These are phyloP conservation scores for Diaporthe caulivora DNA, from an alignment of 2,329 filamentous ascomycete genomes.

Conservation along the genomic window DNA sequence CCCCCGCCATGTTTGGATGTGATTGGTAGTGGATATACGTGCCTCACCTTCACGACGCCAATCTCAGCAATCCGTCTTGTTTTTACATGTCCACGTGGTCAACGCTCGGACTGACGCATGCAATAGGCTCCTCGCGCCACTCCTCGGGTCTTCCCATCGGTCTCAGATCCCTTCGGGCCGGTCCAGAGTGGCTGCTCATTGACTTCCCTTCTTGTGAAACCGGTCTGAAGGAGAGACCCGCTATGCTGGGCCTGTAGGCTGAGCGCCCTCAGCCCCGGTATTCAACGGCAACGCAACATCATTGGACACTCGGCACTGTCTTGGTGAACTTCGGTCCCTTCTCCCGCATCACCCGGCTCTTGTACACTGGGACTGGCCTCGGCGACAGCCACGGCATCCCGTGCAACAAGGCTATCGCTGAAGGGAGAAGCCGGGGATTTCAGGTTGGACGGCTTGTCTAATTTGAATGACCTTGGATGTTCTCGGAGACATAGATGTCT, in stretches of 20 bases:
- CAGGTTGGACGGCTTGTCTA: not conserved
- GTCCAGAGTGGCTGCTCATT: not conserved
- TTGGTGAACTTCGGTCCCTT: not conserved
- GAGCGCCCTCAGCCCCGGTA: not conserved
- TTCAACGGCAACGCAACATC: not conserved
- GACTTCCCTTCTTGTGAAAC: not conserved
- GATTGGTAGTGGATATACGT: not conserved
- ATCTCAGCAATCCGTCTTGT: not conserved
- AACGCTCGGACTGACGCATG: not conserved
- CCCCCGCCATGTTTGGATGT: not conserved
- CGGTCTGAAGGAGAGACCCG: not conserved
- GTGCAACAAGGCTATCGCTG: not conserved
- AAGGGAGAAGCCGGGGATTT: not conserved
- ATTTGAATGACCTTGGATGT: no score
- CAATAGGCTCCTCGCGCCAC: not conserved
- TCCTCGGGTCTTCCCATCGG: not conserved
- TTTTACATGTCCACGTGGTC: not conserved
- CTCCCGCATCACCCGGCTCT: not conserved
- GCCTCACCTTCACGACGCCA: not conserved
- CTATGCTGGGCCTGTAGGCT: not conserved
- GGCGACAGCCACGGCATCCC: not conserved
- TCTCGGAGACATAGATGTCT: not conserved
- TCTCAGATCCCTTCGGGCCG: not conserved
- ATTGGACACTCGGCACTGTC: not conserved
- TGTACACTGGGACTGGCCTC: not conserved